phyloP scores from a whole-genome alignment of 139 green algal species.

The Volvox africanus region DNA sequence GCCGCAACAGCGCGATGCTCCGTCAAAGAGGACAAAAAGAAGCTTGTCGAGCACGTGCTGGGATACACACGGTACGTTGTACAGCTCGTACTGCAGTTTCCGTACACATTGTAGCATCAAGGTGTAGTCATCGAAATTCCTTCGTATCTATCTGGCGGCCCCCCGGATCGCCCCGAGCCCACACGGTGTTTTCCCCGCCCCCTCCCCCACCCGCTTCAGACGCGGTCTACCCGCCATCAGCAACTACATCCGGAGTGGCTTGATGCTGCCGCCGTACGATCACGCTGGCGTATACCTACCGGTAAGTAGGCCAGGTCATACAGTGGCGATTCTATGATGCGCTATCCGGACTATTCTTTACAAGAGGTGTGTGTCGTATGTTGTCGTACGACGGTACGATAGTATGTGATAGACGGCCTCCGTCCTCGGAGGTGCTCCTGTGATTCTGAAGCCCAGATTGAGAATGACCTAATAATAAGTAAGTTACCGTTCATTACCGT shows the following conservation, averaged over 20 bases:
- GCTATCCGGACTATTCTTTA: too few relatives aligned
- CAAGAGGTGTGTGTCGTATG: too few relatives aligned
- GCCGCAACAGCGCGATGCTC: neutral
- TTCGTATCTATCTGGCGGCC: too few relatives aligned
- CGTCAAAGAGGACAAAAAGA: conserved; percentile 43
- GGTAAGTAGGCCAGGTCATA: neutral
- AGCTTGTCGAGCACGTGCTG: conserved; percentile 29
- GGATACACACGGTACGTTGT: conserved; percentile 27
- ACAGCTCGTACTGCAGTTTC: neutral
- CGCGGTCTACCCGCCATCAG: conserved; percentile 19
- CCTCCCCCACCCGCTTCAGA: neutral
- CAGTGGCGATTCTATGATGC: neutral
- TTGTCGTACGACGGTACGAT: too few relatives aligned
- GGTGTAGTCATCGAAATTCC: too few relatives aligned
- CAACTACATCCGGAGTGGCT: conserved; percentile 39
- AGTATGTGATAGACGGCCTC: too few relatives aligned
- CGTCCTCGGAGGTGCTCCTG: too few relatives aligned
- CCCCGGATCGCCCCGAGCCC: too few relatives aligned
- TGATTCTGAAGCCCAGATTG: too few relatives aligned
- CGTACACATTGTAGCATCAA: neutral
- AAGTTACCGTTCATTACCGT: too few relatives aligned
- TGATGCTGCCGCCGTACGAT: conserved; percentile 36
- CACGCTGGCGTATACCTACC: conserved; percentile 6
- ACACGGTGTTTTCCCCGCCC: neutral
- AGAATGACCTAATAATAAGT: too few relatives aligned